Conservation (phyloP, 495 filamentous ascomycete genomes). For the Bacidia gigantensis region DNA sequence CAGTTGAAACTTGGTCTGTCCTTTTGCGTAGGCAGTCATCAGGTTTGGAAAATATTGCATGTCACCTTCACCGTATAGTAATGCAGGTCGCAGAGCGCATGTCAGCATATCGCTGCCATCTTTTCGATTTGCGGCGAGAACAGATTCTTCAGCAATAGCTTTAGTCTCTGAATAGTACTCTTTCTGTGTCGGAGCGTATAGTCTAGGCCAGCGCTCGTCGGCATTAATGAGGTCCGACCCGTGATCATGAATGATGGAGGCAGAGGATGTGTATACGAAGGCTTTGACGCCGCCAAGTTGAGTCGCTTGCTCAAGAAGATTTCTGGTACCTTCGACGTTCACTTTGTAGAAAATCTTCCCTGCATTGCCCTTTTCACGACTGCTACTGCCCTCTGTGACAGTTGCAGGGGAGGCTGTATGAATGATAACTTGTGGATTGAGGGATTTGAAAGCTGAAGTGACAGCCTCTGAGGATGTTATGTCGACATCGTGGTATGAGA, state of each 20-base stretch:
- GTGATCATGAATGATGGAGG: slow-evolving; percentile 75
- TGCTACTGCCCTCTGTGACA: slow-evolving; percentile 36
- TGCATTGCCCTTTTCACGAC: slow-evolving; percentile 22
- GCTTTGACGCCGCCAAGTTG: slow-evolving; percentile 65
- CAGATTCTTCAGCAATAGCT: slow-evolving; percentile 74
- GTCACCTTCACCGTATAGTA: slow-evolving; percentile 87
- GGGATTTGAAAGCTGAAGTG: slow-evolving; percentile 47
- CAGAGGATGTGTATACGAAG: slow-evolving; percentile 88
- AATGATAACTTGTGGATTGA: slow-evolving; percentile 79
- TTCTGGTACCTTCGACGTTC: slow-evolving; percentile 81
- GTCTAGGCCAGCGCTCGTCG: slow-evolving; percentile 73
- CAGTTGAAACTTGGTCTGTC: slow-evolving; percentile 67
- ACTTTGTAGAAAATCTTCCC: slow-evolving; percentile 55
- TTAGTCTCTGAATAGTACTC: slow-evolving; percentile 92
- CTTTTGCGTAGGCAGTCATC: slow-evolving; percentile 46
- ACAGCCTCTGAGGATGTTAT: slow-evolving; percentile 63
- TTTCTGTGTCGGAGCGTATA: slow-evolving; percentile 53
- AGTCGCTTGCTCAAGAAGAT: slow-evolving; percentile 60
- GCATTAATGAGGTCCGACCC: slow-evolving; percentile 72
- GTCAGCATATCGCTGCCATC: slow-evolving; percentile 51
- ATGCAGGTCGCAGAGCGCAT: slow-evolving; percentile 67
- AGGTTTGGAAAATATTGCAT: slow-evolving; percentile 48
- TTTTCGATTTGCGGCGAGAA: slow-evolving; percentile 71
- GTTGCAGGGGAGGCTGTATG: slow-evolving; percentile 77
- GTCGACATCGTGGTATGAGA: slow-evolving; percentile 72